A percentile compares a stretch with the other conserved stretches of the same genome.
Evolutionary conservation across 768 basidiomycete species (phyloP).

Genomic region (Mycena sanguinolenta): DNA sequence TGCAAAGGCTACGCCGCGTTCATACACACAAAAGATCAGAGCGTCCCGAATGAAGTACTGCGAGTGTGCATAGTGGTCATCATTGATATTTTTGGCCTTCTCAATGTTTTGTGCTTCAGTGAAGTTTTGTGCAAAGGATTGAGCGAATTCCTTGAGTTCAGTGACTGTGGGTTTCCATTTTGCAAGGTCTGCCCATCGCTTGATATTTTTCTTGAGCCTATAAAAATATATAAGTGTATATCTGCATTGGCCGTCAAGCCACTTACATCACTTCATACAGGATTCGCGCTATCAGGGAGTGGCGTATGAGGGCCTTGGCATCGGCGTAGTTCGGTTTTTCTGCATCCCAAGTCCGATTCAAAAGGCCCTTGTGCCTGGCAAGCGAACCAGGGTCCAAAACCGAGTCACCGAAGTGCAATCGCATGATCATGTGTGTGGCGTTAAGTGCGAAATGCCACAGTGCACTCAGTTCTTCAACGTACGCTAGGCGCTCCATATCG

Average conservation of each 20-base stretch:
- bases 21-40: too few relatives aligned
- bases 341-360: conserved; percentile 44
- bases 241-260: conserved; percentile 19
- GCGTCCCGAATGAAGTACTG: conserved; percentile 47
- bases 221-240: neutral
- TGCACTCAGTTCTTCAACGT: conserved; percentile 40
- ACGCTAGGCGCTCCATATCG: conserved; percentile 43
- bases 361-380: conserved; percentile 42
- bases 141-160: conserved; percentile 22
- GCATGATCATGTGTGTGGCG: conserved; percentile 42
- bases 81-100: conserved; percentile 14
- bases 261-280: conserved; percentile 35
- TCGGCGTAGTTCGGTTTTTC: conserved; percentile 43
- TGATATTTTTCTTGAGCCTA: conserved; percentile 31
- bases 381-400: conserved; percentile 43
- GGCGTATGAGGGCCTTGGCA: conserved; percentile 38
- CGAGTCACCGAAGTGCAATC: conserved; percentile 41
- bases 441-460: conserved; percentile 46
- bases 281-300: conserved; percentile 35
- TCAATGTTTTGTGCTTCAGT: conserved; percentile 2
- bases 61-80: conserved; percentile 35
- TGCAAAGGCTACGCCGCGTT: too few relatives aligned
- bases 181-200: conserved; percentile 17
- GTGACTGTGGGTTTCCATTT: conserved; percentile 28
- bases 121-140: conserved; percentile 20